Conservation (phyloP, 1,139 yeast genomes). For the Magnusiomyces magnusii region DNA sequence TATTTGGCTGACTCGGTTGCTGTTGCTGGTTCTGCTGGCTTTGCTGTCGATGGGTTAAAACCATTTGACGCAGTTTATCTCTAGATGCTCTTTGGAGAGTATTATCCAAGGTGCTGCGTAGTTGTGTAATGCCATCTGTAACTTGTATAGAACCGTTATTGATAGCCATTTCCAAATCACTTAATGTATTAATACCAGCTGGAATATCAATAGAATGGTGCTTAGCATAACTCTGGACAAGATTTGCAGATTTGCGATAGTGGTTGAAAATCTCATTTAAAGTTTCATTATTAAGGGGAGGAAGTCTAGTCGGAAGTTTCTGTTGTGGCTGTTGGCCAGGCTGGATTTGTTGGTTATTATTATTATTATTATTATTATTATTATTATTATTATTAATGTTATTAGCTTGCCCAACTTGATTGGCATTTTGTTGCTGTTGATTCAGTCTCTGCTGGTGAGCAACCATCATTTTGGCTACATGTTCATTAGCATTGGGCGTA, state of each 20-base stretch:
- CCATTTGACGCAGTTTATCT: neutral
- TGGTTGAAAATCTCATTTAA: neutral
- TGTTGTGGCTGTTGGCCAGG: neutral
- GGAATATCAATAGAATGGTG: neutral
- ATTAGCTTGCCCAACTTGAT: slow-evolving; percentile 7
- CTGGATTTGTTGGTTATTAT: slow-evolving; percentile 1
- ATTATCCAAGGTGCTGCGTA: neutral
- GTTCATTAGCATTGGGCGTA: neutral
- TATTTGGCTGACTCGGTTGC: slow-evolving; percentile 1
- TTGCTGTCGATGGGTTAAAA: neutral
- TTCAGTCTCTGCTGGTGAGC: slow-evolving; percentile 11
- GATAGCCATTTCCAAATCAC: neutral
- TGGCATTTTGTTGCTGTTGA: slow-evolving; percentile 6
- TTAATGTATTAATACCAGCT: neutral
- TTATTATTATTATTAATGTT: neutral
- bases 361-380: neutral
- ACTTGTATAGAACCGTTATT: neutral
- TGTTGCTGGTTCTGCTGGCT: slow-evolving; percentile 7
- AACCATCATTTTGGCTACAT: neutral
- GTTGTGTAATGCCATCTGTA: neutral
- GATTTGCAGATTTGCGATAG: neutral
- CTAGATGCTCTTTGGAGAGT: neutral
- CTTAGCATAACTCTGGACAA: neutral
- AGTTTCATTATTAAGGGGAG: neutral
- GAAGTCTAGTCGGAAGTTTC: neutral